Evolutionary conservation across 164 flowering plant genomes (phyloP).

Genomic region (Dillenia turbinata): DNA sequence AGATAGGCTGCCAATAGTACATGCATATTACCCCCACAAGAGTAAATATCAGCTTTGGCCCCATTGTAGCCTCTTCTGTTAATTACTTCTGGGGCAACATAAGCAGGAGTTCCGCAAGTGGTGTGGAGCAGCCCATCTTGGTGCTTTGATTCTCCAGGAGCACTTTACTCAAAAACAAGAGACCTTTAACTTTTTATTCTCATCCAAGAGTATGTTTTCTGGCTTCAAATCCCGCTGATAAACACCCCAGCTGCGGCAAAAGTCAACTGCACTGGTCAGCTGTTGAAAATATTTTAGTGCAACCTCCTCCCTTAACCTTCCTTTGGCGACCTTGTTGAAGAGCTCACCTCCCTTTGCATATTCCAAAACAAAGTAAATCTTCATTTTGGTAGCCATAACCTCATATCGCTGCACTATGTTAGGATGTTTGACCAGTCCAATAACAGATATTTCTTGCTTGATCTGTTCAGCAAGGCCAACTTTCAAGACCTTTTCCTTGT

Average conservation of each 20-base stretch:
- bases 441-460: conserved; percentile 73
- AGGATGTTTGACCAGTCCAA: conserved; percentile 74
- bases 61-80: conserved; percentile 79
- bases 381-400: conserved; percentile 75
- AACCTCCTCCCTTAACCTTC: conserved; percentile 64
- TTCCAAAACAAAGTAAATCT: conserved; percentile 80
- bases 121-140: conserved; percentile 84
- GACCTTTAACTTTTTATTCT: conserved; percentile 64
- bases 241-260: conserved; percentile 76
- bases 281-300: conserved; percentile 69
- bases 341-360: conserved; percentile 87
- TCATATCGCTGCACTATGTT: conserved; percentile 68
- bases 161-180: conserved; percentile 80
- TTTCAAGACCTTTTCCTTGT: conserved; percentile 69
- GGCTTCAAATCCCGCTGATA: conserved; percentile 85
- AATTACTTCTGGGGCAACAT: conserved; percentile 85
- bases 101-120: conserved; percentile 84
- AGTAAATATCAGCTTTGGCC: conserved; percentile 78
- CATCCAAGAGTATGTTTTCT: conserved; percentile 79
- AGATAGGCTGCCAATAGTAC: conserved; percentile 74
- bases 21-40: conserved; percentile 76
- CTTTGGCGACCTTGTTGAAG: conserved; percentile 75
- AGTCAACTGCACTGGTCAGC: conserved; percentile 72
- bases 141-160: conserved; percentile 55
- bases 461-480: conserved; percentile 69